Percentiles rank a stretch among this genome's conserved stretches.
These are phyloP conservation scores for Auricularia auricula-judae DNA, from an alignment of 768 basidiomycete species.

Conservation along the genomic window DNA sequence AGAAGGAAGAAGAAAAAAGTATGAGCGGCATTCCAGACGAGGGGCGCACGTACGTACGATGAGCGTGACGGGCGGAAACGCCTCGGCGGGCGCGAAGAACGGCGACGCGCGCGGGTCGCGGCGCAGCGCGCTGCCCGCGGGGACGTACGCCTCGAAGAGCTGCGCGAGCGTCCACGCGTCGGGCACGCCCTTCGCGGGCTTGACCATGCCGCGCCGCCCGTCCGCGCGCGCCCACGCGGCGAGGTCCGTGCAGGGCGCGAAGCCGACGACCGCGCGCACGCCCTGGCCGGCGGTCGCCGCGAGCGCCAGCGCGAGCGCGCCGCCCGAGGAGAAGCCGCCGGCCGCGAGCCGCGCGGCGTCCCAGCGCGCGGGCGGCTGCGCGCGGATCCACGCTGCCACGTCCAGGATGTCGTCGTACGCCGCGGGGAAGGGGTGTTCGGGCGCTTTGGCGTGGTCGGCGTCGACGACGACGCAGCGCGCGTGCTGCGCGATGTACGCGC, in stretches of 20 bases:
- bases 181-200: not conserved
- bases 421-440: slow-evolving; percentile 6
- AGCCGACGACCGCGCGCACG: not conserved
- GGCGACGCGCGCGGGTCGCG: not conserved
- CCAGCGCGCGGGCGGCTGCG: not conserved
- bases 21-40: not conserved
- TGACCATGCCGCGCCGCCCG: too few species aligned
- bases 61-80: not conserved
- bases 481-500: slow-evolving; percentile 4
- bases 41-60: not conserved
- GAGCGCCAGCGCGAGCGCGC: not conserved
- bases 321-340: not conserved
- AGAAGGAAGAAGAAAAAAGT: not conserved
- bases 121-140: not conserved
- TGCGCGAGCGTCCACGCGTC: not conserved
- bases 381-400: not conserved
- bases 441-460: slow-evolving; percentile 7
- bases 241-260: not conserved
- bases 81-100: not conserved
- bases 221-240: not conserved
- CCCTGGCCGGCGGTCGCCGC: not conserved
- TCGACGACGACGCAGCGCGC: slow-evolving; percentile 6
- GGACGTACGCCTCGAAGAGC: not conserved
- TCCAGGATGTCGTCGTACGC: slow-evolving; percentile 1
- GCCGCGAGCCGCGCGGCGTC: not conserved